Percentiles rank a stretch among this genome's conserved stretches.
These are phyloP conservation scores for Phytophthora crassamura DNA, from an alignment of 352 stramenopile genomes.

Conservation along the genomic window DNA sequence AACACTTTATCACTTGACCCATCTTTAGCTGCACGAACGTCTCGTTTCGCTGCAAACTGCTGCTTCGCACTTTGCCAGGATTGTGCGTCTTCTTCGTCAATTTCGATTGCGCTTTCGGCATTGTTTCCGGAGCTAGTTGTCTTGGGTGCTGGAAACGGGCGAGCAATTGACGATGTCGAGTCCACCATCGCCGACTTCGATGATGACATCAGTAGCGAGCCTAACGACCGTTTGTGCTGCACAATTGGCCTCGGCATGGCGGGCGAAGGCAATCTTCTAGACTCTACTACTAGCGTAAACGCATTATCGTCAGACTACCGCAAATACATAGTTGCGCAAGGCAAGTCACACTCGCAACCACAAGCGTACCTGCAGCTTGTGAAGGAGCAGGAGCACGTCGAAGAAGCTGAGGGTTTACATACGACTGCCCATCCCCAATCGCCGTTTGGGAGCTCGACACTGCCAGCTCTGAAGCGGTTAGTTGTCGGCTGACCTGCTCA, in stretches of 20 bases:
- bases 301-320: slow-evolving; percentile 5
- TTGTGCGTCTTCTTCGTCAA: slow-evolving; percentile 29
- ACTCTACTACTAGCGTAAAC: background rate
- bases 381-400: slow-evolving; percentile 20
- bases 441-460: slow-evolving; percentile 34
- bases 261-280: background rate
- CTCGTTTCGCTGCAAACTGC: slow-evolving; percentile 34
- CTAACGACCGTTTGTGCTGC: slow-evolving; percentile 55
- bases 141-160: slow-evolving; percentile 59
- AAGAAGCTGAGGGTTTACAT: slow-evolving; percentile 78
- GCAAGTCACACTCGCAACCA: background rate
- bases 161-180: slow-evolving; percentile 69
- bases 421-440: slow-evolving; percentile 85
- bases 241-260: slow-evolving; percentile 11
- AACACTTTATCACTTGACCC: slow-evolving; percentile 25
- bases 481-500: slow-evolving; percentile 20
- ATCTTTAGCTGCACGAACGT: background rate
- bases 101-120: slow-evolving; percentile 21
- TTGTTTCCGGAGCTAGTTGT: slow-evolving; percentile 1
- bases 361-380: slow-evolving; percentile 29
- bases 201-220: slow-evolving; percentile 59
- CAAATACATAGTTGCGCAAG: slow-evolving; percentile 4
- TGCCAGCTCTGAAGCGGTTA: slow-evolving; percentile 14
- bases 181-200: slow-evolving; percentile 68
- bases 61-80: slow-evolving; percentile 46